Base-by-base conservation (phyloP, 2,329 filamentous ascomycete genomes). In the Xylariaceae sp. region DNA sequence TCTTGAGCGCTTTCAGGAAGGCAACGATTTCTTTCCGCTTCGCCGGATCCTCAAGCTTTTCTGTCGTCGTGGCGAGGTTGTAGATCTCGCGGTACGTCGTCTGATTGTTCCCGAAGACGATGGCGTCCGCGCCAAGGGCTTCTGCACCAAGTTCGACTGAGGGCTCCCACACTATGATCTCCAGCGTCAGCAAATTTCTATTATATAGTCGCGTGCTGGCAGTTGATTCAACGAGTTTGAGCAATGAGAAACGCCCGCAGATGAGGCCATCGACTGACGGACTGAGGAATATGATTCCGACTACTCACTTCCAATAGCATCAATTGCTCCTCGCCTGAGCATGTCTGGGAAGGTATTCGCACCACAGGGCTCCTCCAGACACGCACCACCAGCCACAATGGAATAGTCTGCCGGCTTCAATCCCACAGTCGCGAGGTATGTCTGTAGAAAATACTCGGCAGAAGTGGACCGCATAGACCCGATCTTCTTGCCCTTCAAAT, bases 61-160 rank as follows among this genome's bases (percentile, higher is more conserved):
- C 53, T 11, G 50, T 41, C 2, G 61, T 64, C 13, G 58, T 57
- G 36, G 59, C 59, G 22, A 64, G 44, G 33, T 53, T 61, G 47
- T 62, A 64, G 13, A 64, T 53, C 51, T 64, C 62, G 22, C 61
- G 54, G 44, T 64, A 64, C 4, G 55, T 39, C 2, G 53, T 52
- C 34, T 49, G 46, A 39, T 64, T 56, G 36, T 55, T 49, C 11
- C 39, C 50, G 41, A 64, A 63, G 12, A 61, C 44, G 30, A 59
- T 43, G 9, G 52, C 52, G 22, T 57, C 53, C 16, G 41, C 38
- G 2, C 54, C 58, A n/a, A 61, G 33, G 2, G 52, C 55, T 9
- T 55, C 41, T 19, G 55, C 50, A 3, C 50, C 60, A 3, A 64
- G 49, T 51, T 64, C 52, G 7, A 62, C 57, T 13, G 56, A 53